Conservation (phyloP, 176 grass and related monocot genomes). For the Oryza glumipatula region DNA sequence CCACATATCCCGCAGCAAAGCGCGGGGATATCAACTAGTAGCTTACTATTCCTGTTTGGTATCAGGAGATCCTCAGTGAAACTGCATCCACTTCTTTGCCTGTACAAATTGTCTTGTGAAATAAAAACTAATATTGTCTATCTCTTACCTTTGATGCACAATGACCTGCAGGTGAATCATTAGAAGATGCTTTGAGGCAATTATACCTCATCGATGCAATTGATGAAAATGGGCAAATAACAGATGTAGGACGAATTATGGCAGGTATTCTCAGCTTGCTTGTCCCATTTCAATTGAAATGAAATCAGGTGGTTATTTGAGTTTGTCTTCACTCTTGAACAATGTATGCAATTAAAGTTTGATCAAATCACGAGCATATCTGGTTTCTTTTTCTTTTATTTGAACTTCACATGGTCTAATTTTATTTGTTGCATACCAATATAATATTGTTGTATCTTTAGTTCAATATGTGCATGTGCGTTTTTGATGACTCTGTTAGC, state of each 20-base stretch:
- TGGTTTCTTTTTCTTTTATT: neutral
- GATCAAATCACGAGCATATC: neutral
- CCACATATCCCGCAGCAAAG: too few relatives aligned
- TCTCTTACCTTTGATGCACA: conserved; percentile 14
- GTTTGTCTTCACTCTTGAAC: neutral
- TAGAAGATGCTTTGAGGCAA: conserved; percentile 98
- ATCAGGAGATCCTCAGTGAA: neutral
- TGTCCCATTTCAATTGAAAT: conserved; percentile 12
- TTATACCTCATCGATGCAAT: conserved; percentile 97
- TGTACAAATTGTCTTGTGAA: neutral
- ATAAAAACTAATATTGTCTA: neutral
- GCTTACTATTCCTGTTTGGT: neutral
- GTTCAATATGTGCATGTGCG: neutral
- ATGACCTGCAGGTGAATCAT: conserved; percentile 79
- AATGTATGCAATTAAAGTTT: neutral
- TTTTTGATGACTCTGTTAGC: neutral
- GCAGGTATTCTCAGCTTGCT: conserved; percentile 54
- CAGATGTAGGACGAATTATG: conserved; percentile 76
- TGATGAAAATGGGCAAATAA: conserved; percentile 91
- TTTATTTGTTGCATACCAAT: neutral
- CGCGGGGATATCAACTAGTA: too few relatives aligned
- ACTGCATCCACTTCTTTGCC: neutral
- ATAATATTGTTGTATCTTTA: conserved; percentile 25
- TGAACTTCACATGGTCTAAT: neutral
- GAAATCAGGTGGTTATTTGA: conserved; percentile 23